Conservation (phyloP, 805 yeast species). For the Brettanomyces sp. region DNA sequence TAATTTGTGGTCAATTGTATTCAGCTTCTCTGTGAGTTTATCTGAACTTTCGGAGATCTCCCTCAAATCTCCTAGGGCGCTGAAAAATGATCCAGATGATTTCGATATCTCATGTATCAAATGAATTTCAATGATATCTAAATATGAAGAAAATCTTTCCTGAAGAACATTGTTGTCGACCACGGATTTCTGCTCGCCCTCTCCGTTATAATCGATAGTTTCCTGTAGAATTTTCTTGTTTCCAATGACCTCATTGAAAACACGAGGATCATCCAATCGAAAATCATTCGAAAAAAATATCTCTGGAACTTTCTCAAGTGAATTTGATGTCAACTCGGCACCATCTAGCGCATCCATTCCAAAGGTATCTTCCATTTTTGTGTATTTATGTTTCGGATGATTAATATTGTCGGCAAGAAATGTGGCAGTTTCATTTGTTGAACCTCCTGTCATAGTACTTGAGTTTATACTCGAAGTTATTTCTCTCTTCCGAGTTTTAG, state of each 20-base stretch:
- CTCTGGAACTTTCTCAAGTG: slow-evolving; percentile 48
- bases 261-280: slow-evolving; percentile 79
- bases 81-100: slow-evolving; percentile 78
- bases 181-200: slow-evolving; percentile 28
- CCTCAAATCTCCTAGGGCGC: slow-evolving; percentile 72
- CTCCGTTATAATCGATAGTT: slow-evolving; percentile 22
- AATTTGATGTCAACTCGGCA: slow-evolving; percentile 7
- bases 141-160: slow-evolving; percentile 69
- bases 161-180: slow-evolving; percentile 52
- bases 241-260: slow-evolving; percentile 67
- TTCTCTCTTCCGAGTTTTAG: background rate
- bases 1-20: slow-evolving; percentile 37
- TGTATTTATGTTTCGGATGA: too few relatives aligned
- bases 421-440: background rate
- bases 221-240: slow-evolving; percentile 32
- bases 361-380: too few relatives aligned
- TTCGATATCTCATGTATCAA: slow-evolving; percentile 74
- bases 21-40: slow-evolving; percentile 38
- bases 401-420: background rate
- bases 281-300: slow-evolving; percentile 63
- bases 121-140: slow-evolving; percentile 78
- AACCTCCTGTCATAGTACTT: background rate
- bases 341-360: too few relatives aligned
- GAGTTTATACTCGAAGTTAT: background rate
- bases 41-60: slow-evolving; percentile 48